phyloP scores from a whole-genome alignment of 2,329 filamentous ascomycete genomes.

The Fusarium lyarnte region DNA sequence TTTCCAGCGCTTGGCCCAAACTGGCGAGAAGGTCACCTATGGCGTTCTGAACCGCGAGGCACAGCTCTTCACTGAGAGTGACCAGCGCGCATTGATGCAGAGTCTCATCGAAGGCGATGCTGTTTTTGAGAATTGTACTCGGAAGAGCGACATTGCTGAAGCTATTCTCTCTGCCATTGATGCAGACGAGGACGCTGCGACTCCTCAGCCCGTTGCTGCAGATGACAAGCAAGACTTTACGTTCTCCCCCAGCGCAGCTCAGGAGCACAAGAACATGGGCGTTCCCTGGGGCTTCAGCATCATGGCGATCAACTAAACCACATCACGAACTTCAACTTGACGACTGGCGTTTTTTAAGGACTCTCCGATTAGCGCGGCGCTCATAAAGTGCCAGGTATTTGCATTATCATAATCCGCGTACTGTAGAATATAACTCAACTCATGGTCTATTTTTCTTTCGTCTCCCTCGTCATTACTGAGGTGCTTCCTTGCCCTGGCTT shows the following conservation, averaged over 20 bases:
- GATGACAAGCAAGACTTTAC: conserved; percentile 41
- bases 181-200: conserved; percentile 37
- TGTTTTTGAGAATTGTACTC: conserved; percentile 37
- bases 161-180: conserved; percentile 41
- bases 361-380: conserved; percentile 24
- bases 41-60: conserved; percentile 42
- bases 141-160: conserved; percentile 33
- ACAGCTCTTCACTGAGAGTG: conserved; percentile 42
- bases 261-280: conserved; percentile 42
- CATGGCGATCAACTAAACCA: conserved; percentile 42
- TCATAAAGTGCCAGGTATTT: conserved; percentile 26
- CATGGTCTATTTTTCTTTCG: conserved; percentile 37
- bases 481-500: conserved; percentile 45
- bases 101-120: conserved; percentile 37
- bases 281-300: conserved; percentile 41
- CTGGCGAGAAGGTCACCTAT: conserved; percentile 33
- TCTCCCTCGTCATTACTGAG: conserved; percentile 20
- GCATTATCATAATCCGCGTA: conserved; percentile 31
- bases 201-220: conserved; percentile 36
- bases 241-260: conserved; percentile 34
- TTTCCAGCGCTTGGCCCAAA: conserved; percentile 40
- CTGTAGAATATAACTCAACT: conserved; percentile 45
- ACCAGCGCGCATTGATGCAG: conserved; percentile 41
- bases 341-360: conserved; percentile 37
- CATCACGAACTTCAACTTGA: conserved; percentile 31